These are phyloP conservation scores for Sutorius eximius DNA, from an alignment of 1,284 basidiomycete species.

Conservation along the genomic window DNA sequence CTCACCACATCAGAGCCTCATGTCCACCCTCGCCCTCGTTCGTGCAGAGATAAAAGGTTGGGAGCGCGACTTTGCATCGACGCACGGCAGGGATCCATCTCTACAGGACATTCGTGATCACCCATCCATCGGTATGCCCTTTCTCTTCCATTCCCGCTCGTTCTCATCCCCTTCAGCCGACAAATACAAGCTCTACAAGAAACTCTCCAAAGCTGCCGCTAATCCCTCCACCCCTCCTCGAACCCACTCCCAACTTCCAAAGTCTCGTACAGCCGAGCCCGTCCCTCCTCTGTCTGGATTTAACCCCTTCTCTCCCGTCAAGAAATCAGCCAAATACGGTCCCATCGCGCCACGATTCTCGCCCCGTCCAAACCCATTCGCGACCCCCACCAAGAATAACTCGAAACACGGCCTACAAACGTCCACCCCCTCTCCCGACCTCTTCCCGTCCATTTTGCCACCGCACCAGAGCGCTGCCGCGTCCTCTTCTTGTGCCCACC, in stretches of 20 bases:
- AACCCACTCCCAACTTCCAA: slow-evolving; percentile 33
- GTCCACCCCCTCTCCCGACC: slow-evolving; percentile 41
- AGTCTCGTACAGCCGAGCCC: slow-evolving; percentile 49
- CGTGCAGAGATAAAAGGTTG: slow-evolving; percentile 80
- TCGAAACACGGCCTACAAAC: slow-evolving; percentile 22
- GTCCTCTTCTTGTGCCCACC: slow-evolving; percentile 27
- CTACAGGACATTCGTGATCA: slow-evolving; percentile 77
- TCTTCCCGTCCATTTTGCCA: slow-evolving; percentile 37
- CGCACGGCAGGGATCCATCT: slow-evolving; percentile 63
- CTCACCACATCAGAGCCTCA: slow-evolving; percentile 13
- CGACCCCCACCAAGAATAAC: slow-evolving; percentile 51
- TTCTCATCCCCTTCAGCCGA: slow-evolving; percentile 49
- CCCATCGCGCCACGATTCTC: slow-evolving; percentile 13
- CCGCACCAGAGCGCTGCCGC: slow-evolving; percentile 18
- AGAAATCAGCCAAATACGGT: slow-evolving; percentile 47
- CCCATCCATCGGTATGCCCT: slow-evolving; percentile 65
- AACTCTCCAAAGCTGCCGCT: slow-evolving; percentile 55
- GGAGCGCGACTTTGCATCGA: slow-evolving; percentile 72
- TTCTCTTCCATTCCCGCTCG: slow-evolving; percentile 12
- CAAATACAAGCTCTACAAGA: slow-evolving; percentile 84
- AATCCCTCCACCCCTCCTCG: slow-evolving; percentile 37
- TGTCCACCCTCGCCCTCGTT: slow-evolving; percentile 49
- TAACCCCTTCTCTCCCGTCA: slow-evolving; percentile 78
- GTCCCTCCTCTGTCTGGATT: slow-evolving; percentile 52
- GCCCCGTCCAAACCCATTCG: slow-evolving; percentile 48